phyloP scores from a whole-genome alignment of 371 early-diverging fungal genomes.

The Mortierella sp. region DNA sequence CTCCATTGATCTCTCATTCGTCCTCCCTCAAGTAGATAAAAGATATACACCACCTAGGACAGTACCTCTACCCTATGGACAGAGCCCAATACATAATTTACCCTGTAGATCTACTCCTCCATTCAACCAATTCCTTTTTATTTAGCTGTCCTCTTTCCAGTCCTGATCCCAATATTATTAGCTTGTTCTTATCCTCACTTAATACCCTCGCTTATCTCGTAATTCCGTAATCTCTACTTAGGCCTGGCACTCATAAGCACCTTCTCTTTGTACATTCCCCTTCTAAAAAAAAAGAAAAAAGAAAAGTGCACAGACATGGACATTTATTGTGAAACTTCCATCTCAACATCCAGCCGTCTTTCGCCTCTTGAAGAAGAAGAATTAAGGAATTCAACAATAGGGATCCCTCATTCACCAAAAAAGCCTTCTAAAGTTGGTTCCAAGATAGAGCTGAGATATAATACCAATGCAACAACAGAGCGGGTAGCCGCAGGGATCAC shows the following conservation, averaged over 20 bases:
- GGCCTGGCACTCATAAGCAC: neutral
- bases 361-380: conserved; percentile 33
- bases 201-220: neutral
- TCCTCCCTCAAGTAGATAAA: neutral
- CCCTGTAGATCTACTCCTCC: neutral
- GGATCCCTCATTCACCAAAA: neutral
- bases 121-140: neutral
- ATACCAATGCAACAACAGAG: neutral
- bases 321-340: conserved; percentile 10
- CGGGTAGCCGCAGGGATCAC: neutral
- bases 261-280: neutral
- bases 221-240: neutral
- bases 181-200: too few species aligned
- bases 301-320: conserved; percentile 16
- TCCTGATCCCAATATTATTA: too few species aligned
- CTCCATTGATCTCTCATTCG: neutral
- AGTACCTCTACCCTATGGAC: neutral
- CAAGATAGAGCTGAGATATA: neutral
- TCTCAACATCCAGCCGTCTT: conserved; percentile 34
- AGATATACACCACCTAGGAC: neutral
- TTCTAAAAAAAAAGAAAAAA: neutral
- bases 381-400: conserved; percentile 5
- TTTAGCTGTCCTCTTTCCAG: neutral
- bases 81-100: neutral
- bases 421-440: neutral